Base-by-base conservation (phyloP, 495 filamentous ascomycete species). In the Penicillium manginii region DNA sequence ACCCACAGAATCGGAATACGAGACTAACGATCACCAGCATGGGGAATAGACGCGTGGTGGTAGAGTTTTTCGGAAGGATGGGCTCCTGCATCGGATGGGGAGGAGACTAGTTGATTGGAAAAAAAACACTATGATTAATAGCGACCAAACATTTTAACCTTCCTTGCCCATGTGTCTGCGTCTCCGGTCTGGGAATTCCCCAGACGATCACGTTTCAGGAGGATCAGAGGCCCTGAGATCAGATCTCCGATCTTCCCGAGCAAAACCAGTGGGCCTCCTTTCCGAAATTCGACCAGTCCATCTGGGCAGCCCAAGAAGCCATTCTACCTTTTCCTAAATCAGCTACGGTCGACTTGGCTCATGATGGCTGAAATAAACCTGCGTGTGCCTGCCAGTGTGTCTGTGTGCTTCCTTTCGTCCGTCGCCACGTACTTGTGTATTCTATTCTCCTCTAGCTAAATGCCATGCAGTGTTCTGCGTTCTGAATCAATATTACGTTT, bases 1-100 rank as follows among this genome's bases (percentile, higher is more conserved):
- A 17, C 40, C 19, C 14, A 43, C 35, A 37, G 12, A 21, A 47
- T 22, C 35, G 14, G 12, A 21, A 47, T 22, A 47, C 45, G 45
- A 47, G 19, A n/a, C 19, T 43, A n/a, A 4, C 45, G 45, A 47
- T 47, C 45, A 22, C n/a, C 45, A 47, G 26, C 48, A 35, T 35
- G 5, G 55, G 55, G 55, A 51, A 46, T 8, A 33, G n/a, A 39
- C 55, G 32, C 39, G 40, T 52, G 55, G 55, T 26, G 48, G 52
- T 52, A n/a, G 19, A 52, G 55, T 58, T 58, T 58, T 46, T 58
- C 55, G 55, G 49, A 58, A 51, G 18, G 37, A 18, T n/a, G 26
- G 10, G 15, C n/a, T n/a, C 1, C 23, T 52, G 26, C 55, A 52
- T 58, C 55, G 55, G 54, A 56, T 56, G 47, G 33, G 45, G 21